Evolutionary conservation across 805 yeast species (phyloP), one percentile per base, ranked within the genome.

Genomic region (Jamesozyma gamospora): DNA sequence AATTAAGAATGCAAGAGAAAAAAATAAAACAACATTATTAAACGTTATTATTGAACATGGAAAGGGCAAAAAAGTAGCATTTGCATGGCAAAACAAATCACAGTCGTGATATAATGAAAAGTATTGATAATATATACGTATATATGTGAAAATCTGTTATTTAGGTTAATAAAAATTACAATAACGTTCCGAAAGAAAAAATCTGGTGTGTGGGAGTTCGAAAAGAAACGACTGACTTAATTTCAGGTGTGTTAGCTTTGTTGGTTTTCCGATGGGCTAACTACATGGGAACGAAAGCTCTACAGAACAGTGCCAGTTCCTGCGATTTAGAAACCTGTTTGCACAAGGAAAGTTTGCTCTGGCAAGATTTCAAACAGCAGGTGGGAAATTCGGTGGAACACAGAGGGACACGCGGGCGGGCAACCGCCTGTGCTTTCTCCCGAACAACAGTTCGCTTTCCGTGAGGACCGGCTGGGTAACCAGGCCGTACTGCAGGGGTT

Each of bases 41-140:
- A 81, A 80, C 48, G 75, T 79, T 2, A 63, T 78, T n/a, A 77
- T 79, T 10, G 76, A 74, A 33, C 71, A 75, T 2, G 83, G 80
- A 0, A 66, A 65, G 19, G 69, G 69, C 45, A 67, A 66, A 40
- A 74, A 74, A 49, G 60, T 80, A 33, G 69, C 71, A 32, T 79
- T 79, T 58, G 82, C 80, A 2, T 79, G 85, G 85, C 79, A 77
- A 63, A 74, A 72, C n/a, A 71, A 67, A 42, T 32, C 52, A 7
- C 41, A 39, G 13, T n/a, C n/a, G n/a, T n/a, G n/a, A n/a, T 39
- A 14, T 46, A 34, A 21, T 21, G 24, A 8, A 21, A n/a, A n/a
- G n/a, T n/a, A n/a, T n/a, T n/a, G 24, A 21, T 21, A 8, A 21
- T 21, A 21, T 21, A 21, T 21, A 21, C 5, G 8, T 21, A 21